Evolutionary conservation across 2,329 filamentous ascomycete species (phyloP), one percentile per base, ranked within the genome.

Genomic region (Fusarium sp.): DNA sequence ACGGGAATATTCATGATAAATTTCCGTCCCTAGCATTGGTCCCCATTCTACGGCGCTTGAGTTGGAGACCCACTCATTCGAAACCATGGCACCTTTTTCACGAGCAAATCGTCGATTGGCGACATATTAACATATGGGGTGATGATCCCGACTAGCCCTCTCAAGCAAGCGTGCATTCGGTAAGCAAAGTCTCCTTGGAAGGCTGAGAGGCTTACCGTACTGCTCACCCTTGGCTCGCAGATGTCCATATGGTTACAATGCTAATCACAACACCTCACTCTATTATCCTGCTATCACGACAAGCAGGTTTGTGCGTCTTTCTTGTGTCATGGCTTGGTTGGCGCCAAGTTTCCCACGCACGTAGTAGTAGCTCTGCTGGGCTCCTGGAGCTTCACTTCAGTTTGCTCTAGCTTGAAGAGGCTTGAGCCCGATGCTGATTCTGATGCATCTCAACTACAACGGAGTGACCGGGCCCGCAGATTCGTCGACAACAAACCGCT

Each of bases 101-200:
- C 53, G 52, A 54, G 54, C 42, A 43, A 64, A 68, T 70, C 59
- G 64, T 67, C 68, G 66, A 70, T 70, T 71, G 64, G 64, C 68
- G 62, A 65, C 48, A 58, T 45, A 51, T 64, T 66, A 59, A 65
- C 48, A 58, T 45, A 51, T 64, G 55, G 61, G 35, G 42, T 53
- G 57, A 55, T 32, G 61, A 70, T 69, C 60, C 65, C 53, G 41
- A 56, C 60, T 65, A 64, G 49, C 58, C 57, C 28, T 58, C 56
- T 55, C 44, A 29, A 69, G 65, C 55, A 64, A 65, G 41, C 19
- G 64, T 52, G 66, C 45, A 47, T 52, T 44, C 55, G 43, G 41
- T 39, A 60, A 51, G 39, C 47, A 58, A 65, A 58, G 47, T 48
- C 54, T 53, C 49, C 41, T 51, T 10, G 3, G 19, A 3, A 19